Evolutionary conservation across 768 basidiomycete species (phyloP).

Genomic region (Cyathus striatus): DNA sequence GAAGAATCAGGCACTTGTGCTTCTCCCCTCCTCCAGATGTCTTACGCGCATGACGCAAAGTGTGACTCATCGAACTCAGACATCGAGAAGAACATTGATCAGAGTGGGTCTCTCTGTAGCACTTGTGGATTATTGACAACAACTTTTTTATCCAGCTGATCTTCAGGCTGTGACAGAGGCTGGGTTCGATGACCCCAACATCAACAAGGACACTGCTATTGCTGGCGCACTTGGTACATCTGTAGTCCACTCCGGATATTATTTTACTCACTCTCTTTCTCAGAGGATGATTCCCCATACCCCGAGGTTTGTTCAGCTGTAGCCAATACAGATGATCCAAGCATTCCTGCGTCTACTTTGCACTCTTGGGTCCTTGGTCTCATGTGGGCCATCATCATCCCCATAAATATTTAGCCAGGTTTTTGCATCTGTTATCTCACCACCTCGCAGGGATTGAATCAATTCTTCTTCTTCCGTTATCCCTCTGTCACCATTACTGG

Average conservation of each 20-base stretch:
- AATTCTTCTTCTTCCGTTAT: conserved; percentile 75
- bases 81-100: conserved; percentile 21
- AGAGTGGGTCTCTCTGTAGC: conserved; percentile 10
- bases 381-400: conserved; percentile 58
- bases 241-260: conserved; percentile 28
- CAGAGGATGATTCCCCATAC: conserved; percentile 66
- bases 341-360: conserved; percentile 55
- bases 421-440: neutral
- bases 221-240: conserved; percentile 37
- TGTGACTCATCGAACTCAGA: conserved; percentile 18
- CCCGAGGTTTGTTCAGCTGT: conserved; percentile 70
- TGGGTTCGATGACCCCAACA: conserved; percentile 52
- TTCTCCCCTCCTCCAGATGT: conserved; percentile 23
- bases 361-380: conserved; percentile 74
- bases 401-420: conserved; percentile 22
- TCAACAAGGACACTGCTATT: conserved; percentile 40
- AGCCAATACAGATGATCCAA: conserved; percentile 65
- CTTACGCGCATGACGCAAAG: conserved; percentile 22
- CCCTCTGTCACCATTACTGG: conserved; percentile 59
- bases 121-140: neutral
- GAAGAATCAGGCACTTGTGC: conserved; percentile 14
- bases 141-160: conserved; percentile 12
- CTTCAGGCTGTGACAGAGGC: conserved; percentile 22
- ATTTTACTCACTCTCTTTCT: conserved; percentile 1
- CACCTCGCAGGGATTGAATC: conserved; percentile 47